A percentile compares a stretch with the other conserved stretches of the same genome.
These are phyloP conservation scores for Elymus sibiricus DNA, from an alignment of 176 grass and related monocot species.

Conservation along the genomic window DNA sequence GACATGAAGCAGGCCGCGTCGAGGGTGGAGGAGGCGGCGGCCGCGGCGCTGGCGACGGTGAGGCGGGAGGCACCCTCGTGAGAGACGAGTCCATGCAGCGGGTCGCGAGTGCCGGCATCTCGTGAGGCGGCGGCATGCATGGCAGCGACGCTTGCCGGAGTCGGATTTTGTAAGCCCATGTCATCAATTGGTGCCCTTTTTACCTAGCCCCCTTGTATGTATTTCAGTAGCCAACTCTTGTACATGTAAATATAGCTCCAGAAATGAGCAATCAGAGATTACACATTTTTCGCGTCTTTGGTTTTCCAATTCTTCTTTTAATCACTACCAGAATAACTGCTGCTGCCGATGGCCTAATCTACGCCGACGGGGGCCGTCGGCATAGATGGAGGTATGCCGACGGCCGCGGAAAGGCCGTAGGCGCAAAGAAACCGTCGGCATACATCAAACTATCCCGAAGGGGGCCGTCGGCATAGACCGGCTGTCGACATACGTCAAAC, in stretches of 20 bases:
- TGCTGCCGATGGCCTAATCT: too few species aligned
- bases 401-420: too few species aligned
- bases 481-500: too few species aligned
- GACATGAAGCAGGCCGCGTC: slow-evolving; percentile 48
- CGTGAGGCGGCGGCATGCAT: neutral
- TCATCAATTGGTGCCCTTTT: neutral
- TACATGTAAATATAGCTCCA: slow-evolving; percentile 9
- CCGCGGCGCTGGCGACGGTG: slow-evolving; percentile 15
- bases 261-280: slow-evolving; percentile 7
- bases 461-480: too few species aligned
- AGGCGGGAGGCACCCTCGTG: slow-evolving; percentile 34
- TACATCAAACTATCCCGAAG: too few species aligned
- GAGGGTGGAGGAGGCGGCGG: slow-evolving; percentile 55
- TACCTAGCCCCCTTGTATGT: neutral
- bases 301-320: too few species aligned
- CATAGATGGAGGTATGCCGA: too few species aligned
- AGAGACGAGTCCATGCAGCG: slow-evolving; percentile 44
- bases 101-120: neutral
- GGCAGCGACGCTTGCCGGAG: neutral
- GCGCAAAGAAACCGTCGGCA: too few species aligned
- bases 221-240: neutral
- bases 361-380: too few species aligned
- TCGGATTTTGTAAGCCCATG: slow-evolving; percentile 26
- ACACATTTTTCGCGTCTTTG: neutral
- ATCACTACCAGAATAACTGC: too few species aligned